Base-by-base conservation (phyloP, 371 early-diverging fungal species). In the Lichtheimia ramosa region DNA sequence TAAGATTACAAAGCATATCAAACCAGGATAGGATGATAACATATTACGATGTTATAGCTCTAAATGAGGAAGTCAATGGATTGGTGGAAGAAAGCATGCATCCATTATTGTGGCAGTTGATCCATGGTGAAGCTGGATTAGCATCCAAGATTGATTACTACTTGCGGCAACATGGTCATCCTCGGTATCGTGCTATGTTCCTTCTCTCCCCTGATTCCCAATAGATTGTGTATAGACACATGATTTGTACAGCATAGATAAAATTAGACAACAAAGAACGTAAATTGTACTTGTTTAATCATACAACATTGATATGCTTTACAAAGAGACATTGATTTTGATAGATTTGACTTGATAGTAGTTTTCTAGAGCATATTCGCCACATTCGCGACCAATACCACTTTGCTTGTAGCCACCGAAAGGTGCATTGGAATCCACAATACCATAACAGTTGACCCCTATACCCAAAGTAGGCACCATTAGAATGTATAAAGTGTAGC, bases 331-430 rank as follows among this genome's bases (percentile, higher is more conserved):
- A 14, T 54, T 54, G 13, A 40, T 54, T 20, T 54, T 51, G 27
- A 51, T 51, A 6, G 51, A 12, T 51, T 51, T 51, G 6, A 51
- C 66, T 46, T 81, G 83, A 51, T 79, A 70, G 62, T 85, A 92
- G 65, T 90, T 85, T 54, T 83, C 76, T 62, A 92, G 63, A n/a
- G 88, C 83, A 67, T 88, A 87, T 60, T 85, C 81, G 58, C 92
- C 91, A 16, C 86, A 77, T 61, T 92, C 92, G 56, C 89, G 84
- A 53, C 92, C 92, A 66, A 89, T 78, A 46, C 97, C 97, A 46
- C 84, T 83, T 75, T 89, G 81, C 79, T 91, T 92, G 75, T 82
- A 89, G 12, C 96, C 96, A 58, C 96, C 96, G 69, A 93, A 94
- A 58, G 78, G 81, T 59, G 73, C 82, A 54, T 69, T 66, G 43